These are phyloP conservation scores for Capsicum chinense DNA, from an alignment of 257 asterid genomes.

Conservation along the genomic window DNA sequence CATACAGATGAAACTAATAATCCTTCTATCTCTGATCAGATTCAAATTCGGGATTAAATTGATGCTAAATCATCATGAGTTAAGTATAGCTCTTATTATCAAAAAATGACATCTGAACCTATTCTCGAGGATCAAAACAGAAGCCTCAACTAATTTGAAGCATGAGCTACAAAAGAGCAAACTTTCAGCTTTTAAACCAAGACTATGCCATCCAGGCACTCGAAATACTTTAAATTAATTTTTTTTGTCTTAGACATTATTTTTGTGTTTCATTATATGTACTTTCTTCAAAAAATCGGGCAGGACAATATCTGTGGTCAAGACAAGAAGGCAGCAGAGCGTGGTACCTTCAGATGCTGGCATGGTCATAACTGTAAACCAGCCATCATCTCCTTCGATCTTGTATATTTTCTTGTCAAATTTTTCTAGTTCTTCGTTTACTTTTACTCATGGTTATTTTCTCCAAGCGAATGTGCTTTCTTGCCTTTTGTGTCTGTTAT, in stretches of 20 bases:
- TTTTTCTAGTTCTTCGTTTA: neutral
- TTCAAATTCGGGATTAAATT: conserved; percentile 16
- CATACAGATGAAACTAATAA: conserved; percentile 3
- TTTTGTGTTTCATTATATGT: conserved; percentile 14
- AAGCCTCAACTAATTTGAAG: conserved; percentile 25
- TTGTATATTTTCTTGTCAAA: conserved; percentile 6
- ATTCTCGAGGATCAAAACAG: conserved; percentile 20
- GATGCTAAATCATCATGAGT: neutral
- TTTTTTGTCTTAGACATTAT: conserved; percentile 17
- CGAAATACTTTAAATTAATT: neutral
- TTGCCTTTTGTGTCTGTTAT: neutral
- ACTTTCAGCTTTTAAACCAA: conserved; percentile 13
- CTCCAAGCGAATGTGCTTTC: neutral
- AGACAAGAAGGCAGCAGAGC: neutral
- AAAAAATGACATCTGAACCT: neutral
- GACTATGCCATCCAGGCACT: neutral
- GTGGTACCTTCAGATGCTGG: neutral
- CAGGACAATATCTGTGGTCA: conserved; percentile 15
- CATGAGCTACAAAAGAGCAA: neutral
- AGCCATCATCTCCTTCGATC: neutral
- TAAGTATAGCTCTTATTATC: neutral
- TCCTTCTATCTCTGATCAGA: neutral
- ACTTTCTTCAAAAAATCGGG: neutral
- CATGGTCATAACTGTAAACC: neutral
- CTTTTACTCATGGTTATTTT: conserved; percentile 6